Percentiles rank a stretch among this genome's conserved stretches.
Conservation (phyloP, 331 rosid genomes). For the Ulmus americana region DNA sequence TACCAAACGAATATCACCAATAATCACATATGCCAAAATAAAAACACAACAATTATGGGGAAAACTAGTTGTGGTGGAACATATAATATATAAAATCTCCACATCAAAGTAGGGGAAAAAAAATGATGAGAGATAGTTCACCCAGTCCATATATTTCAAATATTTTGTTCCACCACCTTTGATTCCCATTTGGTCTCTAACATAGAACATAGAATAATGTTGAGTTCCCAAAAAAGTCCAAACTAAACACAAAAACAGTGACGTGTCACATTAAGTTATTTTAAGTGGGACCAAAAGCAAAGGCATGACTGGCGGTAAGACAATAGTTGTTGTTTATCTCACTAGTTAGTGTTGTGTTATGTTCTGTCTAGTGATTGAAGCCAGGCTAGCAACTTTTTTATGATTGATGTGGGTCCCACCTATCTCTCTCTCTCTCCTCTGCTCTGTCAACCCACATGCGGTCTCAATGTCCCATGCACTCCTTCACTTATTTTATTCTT, state of each 20-base stretch:
- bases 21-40: too few relatives aligned
- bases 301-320: constrained; percentile 20
- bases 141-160: constrained; percentile 8
- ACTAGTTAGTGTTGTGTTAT: constrained; percentile 8
- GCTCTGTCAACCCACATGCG: constrained; percentile 88
- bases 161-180: constrained; percentile 1
- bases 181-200: not conserved
- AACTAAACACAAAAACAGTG: not conserved
- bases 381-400: constrained; percentile 65
- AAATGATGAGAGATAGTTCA: constrained; percentile 12
- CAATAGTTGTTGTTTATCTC: not conserved
- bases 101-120: not conserved
- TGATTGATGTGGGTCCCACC: constrained; percentile 70
- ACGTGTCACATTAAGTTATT: constrained; percentile 23
- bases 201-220: constrained; percentile 11
- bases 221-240: not conserved
- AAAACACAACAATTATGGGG: too few relatives aligned
- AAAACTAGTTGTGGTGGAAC: too few relatives aligned
- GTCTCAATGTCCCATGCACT: constrained; percentile 58
- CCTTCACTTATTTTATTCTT: constrained; percentile 32
- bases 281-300: not conserved
- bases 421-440: constrained; percentile 29
- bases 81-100: not conserved
- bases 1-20: too few relatives aligned
- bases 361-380: constrained; percentile 63